Base-by-base conservation (phyloP, 495 filamentous ascomycete species). In the Lasiosphaeris hirsuta region DNA sequence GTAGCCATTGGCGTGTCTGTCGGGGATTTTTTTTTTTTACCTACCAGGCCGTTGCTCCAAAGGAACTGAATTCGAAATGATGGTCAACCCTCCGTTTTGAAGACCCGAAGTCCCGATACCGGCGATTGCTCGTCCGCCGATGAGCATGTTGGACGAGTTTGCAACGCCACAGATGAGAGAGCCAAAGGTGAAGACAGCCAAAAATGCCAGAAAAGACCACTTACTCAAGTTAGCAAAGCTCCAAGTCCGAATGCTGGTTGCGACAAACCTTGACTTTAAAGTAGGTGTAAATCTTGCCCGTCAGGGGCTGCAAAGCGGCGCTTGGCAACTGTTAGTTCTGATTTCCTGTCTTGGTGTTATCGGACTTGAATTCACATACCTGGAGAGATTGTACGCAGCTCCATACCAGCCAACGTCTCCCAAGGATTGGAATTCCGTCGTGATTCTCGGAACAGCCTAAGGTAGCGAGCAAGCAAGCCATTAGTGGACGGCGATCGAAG, bases 151-250 rank as follows among this genome's bases (percentile, higher is more conserved):
- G 7, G 76, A 78, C 5, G 64, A 72, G 0, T 65, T 68, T 2
- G 80, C 79, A n/a, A 68, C 73, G 33, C 74, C 81, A 43, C 79
- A 83, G 17, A 83, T 23, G 0, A 71, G 67, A 18, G 78, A 81
- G 0, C 80, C 81, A 11, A 76, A 17, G 49, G 76, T 70, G 55
- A 78, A 79, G 38, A 78, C 30, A 14, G 62, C 8, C 11, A 77
- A 63, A 18, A 73, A 73, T 9, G 59, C 35, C 7, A 80, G 43
- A 40, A 75, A 82, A 1, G 46, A 11, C 46, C 46, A 49, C 46
- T 49, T 33, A 4, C 4, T 4, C 1, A 17, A 3, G 9, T 45
- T 5, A 30, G 23, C 23, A 30, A 30, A 30, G 23, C 23, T 30
- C 23, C 23, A 5, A 30, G 5, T 30, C 2, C 2, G 2, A 30